These are phyloP conservation scores for Calcarisporium arbuscula DNA, from an alignment of 2,329 filamentous ascomycete species.

Conservation along the genomic window DNA sequence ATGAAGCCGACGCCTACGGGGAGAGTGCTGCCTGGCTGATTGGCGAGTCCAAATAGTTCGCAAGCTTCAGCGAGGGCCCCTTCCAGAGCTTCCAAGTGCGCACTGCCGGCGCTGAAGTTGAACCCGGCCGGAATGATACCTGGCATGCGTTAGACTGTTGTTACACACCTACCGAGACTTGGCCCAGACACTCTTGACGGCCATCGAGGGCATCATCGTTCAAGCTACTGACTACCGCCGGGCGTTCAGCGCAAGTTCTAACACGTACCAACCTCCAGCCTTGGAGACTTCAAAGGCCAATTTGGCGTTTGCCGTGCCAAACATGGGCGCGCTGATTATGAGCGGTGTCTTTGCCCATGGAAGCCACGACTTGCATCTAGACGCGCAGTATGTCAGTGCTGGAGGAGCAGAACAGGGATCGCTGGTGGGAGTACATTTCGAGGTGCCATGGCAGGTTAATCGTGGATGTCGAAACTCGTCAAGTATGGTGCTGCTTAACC, in stretches of 20 bases:
- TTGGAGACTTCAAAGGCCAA: slow-evolving; percentile 1
- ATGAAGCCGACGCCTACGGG: slow-evolving; percentile 4
- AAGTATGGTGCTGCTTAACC: too few species aligned
- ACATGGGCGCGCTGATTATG: slow-evolving; percentile 4
- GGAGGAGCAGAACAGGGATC: too few species aligned
- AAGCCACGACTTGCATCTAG: slow-evolving; percentile 1
- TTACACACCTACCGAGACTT: too few species aligned
- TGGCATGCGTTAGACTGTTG: not conserved
- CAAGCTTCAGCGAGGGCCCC: not conserved
- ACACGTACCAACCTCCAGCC: not conserved
- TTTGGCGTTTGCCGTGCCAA: not conserved
- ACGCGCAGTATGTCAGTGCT: too few species aligned
- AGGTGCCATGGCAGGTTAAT: too few species aligned
- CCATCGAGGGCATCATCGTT: too few species aligned
- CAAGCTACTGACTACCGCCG: too few species aligned
- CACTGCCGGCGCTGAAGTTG: not conserved
- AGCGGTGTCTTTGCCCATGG: slow-evolving; percentile 2
- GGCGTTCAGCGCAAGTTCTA: too few species aligned
- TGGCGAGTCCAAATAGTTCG: not conserved
- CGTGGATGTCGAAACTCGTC: too few species aligned
- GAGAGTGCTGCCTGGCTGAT: not conserved
- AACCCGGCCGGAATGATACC: not conserved
- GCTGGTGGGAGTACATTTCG: too few species aligned
- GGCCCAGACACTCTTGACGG: too few species aligned
- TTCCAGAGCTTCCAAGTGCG: not conserved